A percentile compares a stretch with the other conserved stretches of the same genome.
phyloP scores from a whole-genome alignment of 2,329 filamentous ascomycete species.

The Ceratocystis papillata region DNA sequence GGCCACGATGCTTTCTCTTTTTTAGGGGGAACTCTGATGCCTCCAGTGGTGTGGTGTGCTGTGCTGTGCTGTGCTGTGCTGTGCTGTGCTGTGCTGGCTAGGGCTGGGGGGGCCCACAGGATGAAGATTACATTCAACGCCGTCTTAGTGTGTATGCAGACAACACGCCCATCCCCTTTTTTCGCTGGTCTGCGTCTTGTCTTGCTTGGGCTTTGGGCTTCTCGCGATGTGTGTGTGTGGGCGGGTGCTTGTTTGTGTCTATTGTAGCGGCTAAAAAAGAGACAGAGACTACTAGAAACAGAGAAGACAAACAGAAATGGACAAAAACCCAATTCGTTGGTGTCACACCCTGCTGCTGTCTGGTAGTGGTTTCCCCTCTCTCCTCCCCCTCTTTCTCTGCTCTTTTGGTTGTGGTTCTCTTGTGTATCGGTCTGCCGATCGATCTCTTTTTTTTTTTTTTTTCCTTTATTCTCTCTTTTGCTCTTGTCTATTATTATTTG shows the following conservation, averaged over 20 bases:
- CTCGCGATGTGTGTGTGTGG: too few species aligned
- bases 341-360: not conserved
- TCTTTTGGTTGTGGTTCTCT: not conserved
- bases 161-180: too few species aligned
- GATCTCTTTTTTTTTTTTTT: not conserved
- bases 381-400: not conserved
- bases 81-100: not conserved
- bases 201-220: too few species aligned
- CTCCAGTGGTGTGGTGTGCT: not conserved
- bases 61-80: not conserved
- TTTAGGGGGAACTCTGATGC: not conserved
- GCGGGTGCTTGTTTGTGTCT: not conserved
- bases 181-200: too few species aligned
- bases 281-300: not conserved
- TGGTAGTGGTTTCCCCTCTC: not conserved
- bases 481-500: not conserved
- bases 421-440: slow-evolving; percentile 4
- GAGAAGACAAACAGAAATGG: not conserved
- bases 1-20: not conserved
- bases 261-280: not conserved
- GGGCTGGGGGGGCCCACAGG: too few species aligned
- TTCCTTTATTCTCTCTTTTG: not conserved
- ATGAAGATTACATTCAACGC: too few species aligned
- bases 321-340: not conserved
- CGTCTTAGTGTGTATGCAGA: too few species aligned